Conservation (phyloP, 805 yeast species). For the Kluyveromyces dobzhanskii region DNA sequence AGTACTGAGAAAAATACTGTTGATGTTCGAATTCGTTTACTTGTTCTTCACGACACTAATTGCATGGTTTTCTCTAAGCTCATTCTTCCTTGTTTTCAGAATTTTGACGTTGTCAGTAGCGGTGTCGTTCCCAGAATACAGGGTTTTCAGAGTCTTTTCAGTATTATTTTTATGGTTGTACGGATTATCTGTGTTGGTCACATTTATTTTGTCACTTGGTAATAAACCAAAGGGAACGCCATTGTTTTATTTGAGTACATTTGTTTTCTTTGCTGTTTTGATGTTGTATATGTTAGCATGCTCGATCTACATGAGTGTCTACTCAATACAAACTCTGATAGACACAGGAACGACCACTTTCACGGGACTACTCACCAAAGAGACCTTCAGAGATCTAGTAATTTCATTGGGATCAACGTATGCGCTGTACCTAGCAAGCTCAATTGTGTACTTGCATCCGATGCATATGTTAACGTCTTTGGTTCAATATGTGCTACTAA, state of each 20-base stretch:
- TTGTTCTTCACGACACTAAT: slow-evolving; percentile 66
- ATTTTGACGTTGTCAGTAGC: slow-evolving; percentile 76
- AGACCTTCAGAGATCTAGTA: slow-evolving; percentile 75
- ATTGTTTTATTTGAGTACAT: slow-evolving; percentile 64
- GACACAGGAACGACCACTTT: slow-evolving; percentile 31
- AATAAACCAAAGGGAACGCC: slow-evolving; percentile 90
- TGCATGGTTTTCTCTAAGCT: slow-evolving; percentile 89
- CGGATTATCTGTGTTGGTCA: slow-evolving; percentile 68
- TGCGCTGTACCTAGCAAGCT: slow-evolving; percentile 67
- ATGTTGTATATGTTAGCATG: slow-evolving; percentile 90
- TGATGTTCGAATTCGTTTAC: slow-evolving; percentile 74
- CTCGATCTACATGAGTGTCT: slow-evolving; percentile 69
- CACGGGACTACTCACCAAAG: slow-evolving; percentile 45
- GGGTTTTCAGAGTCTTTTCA: slow-evolving; percentile 69
- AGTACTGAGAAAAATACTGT: slow-evolving; percentile 51
- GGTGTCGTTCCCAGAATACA: slow-evolving; percentile 41
- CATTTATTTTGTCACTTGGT: slow-evolving; percentile 87
- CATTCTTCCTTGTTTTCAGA: slow-evolving; percentile 83
- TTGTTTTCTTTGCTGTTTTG: slow-evolving; percentile 71
- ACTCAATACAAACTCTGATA: slow-evolving; percentile 49
- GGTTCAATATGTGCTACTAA: slow-evolving; percentile 69
- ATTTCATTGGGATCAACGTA: slow-evolving; percentile 85
- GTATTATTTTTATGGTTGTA: slow-evolving; percentile 81
- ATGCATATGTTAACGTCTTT: slow-evolving; percentile 88
- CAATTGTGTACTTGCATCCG: slow-evolving; percentile 80